phyloP scores from a whole-genome alignment of 202 grass and related monocot species.

The Brachypodium distachyon region DNA sequence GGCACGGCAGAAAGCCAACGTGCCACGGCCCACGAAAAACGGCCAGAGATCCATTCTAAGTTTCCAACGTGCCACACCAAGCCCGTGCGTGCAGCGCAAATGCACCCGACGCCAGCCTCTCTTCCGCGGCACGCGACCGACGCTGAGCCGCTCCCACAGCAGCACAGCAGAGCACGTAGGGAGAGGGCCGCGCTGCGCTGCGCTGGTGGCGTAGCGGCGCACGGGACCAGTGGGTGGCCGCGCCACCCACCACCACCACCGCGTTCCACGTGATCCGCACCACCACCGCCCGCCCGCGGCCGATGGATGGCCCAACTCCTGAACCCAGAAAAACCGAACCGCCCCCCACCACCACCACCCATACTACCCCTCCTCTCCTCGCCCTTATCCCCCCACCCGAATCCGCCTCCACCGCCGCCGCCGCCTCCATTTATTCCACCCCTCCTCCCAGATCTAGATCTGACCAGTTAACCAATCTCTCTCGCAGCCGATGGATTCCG shows the following conservation, averaged over 20 bases:
- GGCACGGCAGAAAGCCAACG: too few species aligned
- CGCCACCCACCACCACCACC: conserved; percentile 22
- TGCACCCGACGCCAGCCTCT: too few species aligned
- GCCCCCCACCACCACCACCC: conserved; percentile 13
- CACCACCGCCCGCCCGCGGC: conserved; percentile 21
- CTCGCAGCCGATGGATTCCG: not conserved
- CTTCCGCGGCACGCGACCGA: too few species aligned
- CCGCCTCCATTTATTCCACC: conserved; percentile 29
- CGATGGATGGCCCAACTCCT: conserved; percentile 17
- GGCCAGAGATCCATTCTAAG: too few species aligned
- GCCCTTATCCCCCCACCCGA: conserved; percentile 36
- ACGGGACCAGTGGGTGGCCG: not conserved
- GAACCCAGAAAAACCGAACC: conserved; percentile 42
- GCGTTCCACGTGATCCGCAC: conserved; percentile 35
- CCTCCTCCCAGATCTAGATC: conserved; percentile 34
- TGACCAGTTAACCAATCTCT: not conserved
- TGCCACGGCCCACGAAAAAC: too few species aligned
- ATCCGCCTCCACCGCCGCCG: conserved; percentile 26
- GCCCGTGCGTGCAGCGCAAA: too few species aligned
- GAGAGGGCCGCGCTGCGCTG: too few species aligned
- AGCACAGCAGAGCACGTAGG: too few species aligned
- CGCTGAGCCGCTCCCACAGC: not conserved
- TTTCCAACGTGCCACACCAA: too few species aligned
- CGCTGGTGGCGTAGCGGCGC: not conserved
- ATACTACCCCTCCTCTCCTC: not conserved